Conservation (phyloP, 441 rosid species). For the Euphorbia schlechtendalii region DNA sequence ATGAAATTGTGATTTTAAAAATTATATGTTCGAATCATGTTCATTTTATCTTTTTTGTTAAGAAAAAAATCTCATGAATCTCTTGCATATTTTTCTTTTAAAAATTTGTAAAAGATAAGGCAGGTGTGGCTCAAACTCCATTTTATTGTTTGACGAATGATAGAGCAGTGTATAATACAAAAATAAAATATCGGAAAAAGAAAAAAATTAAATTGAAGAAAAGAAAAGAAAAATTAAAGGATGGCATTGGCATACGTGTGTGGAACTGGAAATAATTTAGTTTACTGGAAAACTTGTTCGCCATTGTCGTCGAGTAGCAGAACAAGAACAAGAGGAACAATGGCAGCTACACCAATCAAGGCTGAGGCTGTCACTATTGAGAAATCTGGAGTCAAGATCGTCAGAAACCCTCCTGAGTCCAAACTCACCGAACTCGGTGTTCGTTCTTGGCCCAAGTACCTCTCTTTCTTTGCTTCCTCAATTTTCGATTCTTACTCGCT, state of each 20-base stretch:
- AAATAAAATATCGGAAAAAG: neutral
- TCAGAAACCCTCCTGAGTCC: constrained; percentile 66
- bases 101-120: neutral
- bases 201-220: neutral
- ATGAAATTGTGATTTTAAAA: too few species aligned
- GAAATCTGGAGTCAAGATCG: constrained; percentile 58
- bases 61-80: too few species aligned
- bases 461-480: neutral
- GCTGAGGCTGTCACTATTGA: constrained; percentile 48
- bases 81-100: too few species aligned
- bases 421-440: constrained; percentile 68
- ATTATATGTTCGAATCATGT: too few species aligned
- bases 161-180: neutral
- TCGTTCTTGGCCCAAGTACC: constrained; percentile 73
- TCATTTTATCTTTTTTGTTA: too few species aligned
- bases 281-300: neutral
- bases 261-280: neutral
- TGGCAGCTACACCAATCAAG: too few species aligned
- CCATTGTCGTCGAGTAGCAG: neutral
- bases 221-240: neutral
- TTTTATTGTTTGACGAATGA: neutral
- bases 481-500: too few species aligned
- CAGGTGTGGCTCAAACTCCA: neutral
- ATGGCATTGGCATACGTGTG: too few species aligned
- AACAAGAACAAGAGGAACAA: neutral